Evolutionary conservation across 805 yeast genomes (phyloP).

Genomic region (Candida suzukii): DNA sequence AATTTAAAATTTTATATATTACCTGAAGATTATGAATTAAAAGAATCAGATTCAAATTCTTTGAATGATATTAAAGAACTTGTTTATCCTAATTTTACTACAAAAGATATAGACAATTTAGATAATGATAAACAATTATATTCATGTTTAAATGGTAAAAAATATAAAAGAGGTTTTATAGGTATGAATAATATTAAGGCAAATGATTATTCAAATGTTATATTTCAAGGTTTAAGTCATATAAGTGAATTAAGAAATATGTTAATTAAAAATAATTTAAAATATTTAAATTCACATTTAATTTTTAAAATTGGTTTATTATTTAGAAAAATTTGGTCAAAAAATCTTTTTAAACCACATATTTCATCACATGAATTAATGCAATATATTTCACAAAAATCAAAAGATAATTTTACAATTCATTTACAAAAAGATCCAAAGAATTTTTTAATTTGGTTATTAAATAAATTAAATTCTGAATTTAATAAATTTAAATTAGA

Average conservation of each 20-base stretch:
- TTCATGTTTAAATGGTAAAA: slow-evolving; percentile 35
- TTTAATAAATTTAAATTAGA: slow-evolving; percentile 13
- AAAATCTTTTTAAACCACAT: slow-evolving; percentile 48
- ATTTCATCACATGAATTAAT: slow-evolving; percentile 63
- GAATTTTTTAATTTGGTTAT: slow-evolving; percentile 50
- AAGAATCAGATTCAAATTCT: slow-evolving; percentile 20
- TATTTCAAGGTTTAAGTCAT: slow-evolving; percentile 52
- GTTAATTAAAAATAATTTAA: slow-evolving; percentile 22
- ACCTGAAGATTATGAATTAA: slow-evolving; percentile 54
- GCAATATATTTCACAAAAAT: slow-evolving; percentile 36
- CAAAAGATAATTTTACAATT: slow-evolving; percentile 35
- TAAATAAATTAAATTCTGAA: slow-evolving; percentile 37
- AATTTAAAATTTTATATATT: slow-evolving; percentile 44
- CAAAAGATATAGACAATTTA: slow-evolving; percentile 26
- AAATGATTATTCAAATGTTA: slow-evolving; percentile 51
- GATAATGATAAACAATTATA: slow-evolving; percentile 15
- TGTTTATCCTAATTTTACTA: slow-evolving; percentile 44
- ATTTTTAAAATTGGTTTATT: slow-evolving; percentile 37
- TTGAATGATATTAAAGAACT: slow-evolving; percentile 46
- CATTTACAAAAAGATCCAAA: slow-evolving; percentile 44
- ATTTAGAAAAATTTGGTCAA: slow-evolving; percentile 59
- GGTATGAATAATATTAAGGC: slow-evolving; percentile 51
- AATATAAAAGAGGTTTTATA: slow-evolving; percentile 56
- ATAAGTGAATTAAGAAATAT: slow-evolving; percentile 40
- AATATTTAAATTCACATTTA: slow-evolving; percentile 19